Evolutionary conservation across 2,329 filamentous ascomycete genomes (phyloP).

Genomic region (Epichloe scottii): DNA sequence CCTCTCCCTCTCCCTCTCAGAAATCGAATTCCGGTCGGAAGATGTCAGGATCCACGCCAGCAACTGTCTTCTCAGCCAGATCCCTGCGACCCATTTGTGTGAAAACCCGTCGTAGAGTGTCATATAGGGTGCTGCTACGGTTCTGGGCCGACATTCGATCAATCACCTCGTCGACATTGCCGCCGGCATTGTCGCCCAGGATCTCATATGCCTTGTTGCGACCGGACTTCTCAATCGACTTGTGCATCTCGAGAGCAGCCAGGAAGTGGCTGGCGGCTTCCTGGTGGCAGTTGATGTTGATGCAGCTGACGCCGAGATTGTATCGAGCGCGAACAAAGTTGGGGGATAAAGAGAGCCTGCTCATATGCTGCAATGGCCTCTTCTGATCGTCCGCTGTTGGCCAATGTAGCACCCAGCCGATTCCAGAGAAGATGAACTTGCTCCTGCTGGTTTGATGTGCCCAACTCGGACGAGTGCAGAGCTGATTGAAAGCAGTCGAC

Average conservation of each 20-base stretch:
- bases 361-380: conserved; percentile 96
- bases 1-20: conserved; percentile 15
- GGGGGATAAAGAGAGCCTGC: conserved; percentile 77
- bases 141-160: conserved; percentile 90
- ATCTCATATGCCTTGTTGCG: conserved; percentile 75
- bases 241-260: conserved; percentile 89
- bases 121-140: conserved; percentile 90
- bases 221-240: conserved; percentile 76
- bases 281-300: conserved; percentile 91
- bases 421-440: conserved; percentile 97
- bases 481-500: conserved; percentile 96
- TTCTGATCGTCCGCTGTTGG: conserved; percentile 85
- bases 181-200: conserved; percentile 41
- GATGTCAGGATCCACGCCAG: conserved; percentile 79
- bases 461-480: conserved; percentile 72
- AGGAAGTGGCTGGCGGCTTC: conserved; percentile 90
- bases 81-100: conserved; percentile 88
- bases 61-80: conserved; percentile 73
- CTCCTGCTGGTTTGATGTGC: conserved; percentile 68
- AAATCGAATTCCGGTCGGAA: conserved; percentile 92
- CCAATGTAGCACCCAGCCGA: conserved; percentile 85
- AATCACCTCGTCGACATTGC: conserved; percentile 53
- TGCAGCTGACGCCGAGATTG: conserved; percentile 91
- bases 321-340: conserved; percentile 97
- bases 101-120: conserved; percentile 89